Evolutionary conservation across 1,284 basidiomycete species (phyloP).

Genomic region (Kalmanozyma brasiliensis): DNA sequence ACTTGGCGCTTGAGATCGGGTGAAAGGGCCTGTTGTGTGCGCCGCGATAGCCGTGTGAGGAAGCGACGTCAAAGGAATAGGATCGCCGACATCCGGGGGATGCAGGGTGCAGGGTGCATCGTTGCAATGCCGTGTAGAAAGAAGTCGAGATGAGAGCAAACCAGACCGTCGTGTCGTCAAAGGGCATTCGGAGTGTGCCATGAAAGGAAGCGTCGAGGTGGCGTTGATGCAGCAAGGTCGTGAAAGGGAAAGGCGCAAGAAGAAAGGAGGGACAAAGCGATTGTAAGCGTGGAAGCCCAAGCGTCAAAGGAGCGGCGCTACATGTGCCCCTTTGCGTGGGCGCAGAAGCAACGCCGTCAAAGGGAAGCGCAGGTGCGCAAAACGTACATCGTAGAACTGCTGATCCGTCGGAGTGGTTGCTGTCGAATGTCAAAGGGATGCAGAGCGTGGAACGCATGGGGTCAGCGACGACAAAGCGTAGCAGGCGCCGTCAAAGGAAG

Average conservation of each 20-base stretch:
- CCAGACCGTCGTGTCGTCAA: no score
- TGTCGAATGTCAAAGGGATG: conserved; percentile 18
- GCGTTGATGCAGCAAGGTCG: neutral
- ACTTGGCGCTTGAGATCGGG: conserved; percentile 61
- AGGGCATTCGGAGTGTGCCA: no score
- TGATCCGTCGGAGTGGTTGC: conserved; percentile 60
- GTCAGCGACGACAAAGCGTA: neutral
- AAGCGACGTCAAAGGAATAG: neutral
- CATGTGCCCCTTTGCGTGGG: neutral
- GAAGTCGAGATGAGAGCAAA: no score
- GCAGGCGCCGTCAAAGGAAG: neutral
- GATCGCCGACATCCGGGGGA: no score
- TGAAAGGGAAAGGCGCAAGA: neutral
- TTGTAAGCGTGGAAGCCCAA: neutral
- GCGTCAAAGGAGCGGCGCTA: neutral
- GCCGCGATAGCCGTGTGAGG: neutral
- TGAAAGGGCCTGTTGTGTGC: conserved; percentile 42
- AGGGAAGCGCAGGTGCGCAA: neutral
- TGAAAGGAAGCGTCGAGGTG: no score
- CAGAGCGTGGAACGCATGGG: no score
- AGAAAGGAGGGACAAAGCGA: neutral
- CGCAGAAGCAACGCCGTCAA: neutral
- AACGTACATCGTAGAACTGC: conserved; percentile 61
- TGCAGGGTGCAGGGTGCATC: neutral
- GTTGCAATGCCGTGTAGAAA: neutral